Percentiles rank a stretch among this genome's conserved stretches.
Conservation (phyloP, 2,329 filamentous ascomycete species). For the Dendryphion nanum region DNA sequence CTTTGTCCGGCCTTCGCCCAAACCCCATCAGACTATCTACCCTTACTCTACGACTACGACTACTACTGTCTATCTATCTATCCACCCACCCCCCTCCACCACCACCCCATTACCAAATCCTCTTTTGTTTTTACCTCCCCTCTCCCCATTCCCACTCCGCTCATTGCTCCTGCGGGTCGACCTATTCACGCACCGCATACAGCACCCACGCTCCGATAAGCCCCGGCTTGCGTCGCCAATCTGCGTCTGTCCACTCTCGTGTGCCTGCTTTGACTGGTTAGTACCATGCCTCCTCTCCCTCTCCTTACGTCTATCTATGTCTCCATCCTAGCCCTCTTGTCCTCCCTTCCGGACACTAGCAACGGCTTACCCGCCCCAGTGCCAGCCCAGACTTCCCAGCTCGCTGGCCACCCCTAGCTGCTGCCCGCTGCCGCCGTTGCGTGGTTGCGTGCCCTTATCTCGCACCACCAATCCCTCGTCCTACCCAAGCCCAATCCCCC, state of each 20-base stretch:
- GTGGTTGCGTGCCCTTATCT: conserved; percentile 36
- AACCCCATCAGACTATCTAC: neutral
- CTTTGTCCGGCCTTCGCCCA: neutral
- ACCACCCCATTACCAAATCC: conserved; percentile 15
- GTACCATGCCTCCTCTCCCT: conserved; percentile 13
- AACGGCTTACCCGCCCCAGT: conserved; percentile 27
- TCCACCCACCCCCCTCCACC: no score
- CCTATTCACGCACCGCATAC: conserved; percentile 10
- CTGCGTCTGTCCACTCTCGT: conserved; percentile 21
- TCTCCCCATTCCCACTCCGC: neutral
- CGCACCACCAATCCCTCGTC: conserved; percentile 5
- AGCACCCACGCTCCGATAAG: conserved; percentile 42
- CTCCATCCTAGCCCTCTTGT: neutral
- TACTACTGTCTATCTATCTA: no score
- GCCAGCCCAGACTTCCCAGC: conserved; percentile 8
- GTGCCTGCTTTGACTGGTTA: conserved; percentile 35
- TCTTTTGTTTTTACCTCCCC: conserved; percentile 18
- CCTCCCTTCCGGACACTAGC: conserved; percentile 20
- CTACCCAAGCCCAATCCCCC: neutral
- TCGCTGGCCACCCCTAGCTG: conserved; percentile 16
- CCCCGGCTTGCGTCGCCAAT: no score
- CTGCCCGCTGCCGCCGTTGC: conserved; percentile 8
- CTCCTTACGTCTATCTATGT: conserved; percentile 4
- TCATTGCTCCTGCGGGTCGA: no score
- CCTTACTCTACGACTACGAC: neutral